Conservation (phyloP, 73 alveolate genomes). For the Paraurostyla sp. region DNA sequence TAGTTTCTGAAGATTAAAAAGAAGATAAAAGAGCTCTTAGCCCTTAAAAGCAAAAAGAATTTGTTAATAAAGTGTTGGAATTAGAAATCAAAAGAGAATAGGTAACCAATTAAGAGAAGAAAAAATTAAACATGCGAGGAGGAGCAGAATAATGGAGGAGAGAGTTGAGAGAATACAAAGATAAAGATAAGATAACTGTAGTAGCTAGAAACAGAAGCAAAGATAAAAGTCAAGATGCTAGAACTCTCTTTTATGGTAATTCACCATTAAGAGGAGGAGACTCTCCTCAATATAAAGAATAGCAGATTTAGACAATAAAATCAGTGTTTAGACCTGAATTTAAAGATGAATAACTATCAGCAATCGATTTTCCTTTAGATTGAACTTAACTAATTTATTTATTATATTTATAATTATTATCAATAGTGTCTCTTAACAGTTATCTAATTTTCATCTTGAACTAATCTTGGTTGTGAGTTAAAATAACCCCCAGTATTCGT, state of each 20-base stretch:
- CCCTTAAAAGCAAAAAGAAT: background rate
- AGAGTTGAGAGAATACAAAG: background rate
- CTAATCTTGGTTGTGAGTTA: background rate
- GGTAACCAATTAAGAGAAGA: background rate
- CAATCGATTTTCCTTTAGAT: background rate
- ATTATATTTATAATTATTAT: background rate
- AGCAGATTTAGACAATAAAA: background rate
- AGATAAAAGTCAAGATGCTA: background rate
- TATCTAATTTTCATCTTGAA: background rate
- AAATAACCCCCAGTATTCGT: background rate
- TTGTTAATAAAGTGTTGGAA: background rate
- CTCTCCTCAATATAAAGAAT: background rate
- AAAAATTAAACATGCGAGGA: background rate
- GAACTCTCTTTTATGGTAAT: background rate
- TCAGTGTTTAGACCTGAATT: background rate
- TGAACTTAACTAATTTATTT: background rate
- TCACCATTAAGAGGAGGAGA: no score
- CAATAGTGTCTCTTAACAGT: background rate
- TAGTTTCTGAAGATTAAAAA: background rate
- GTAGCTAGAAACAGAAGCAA: background rate
- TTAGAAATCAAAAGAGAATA: background rate
- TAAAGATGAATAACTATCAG: slow-evolving; percentile 5
- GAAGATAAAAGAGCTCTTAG: background rate
- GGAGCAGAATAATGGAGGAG: background rate
- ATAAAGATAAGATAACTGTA: background rate